phyloP scores from a whole-genome alignment of 331 rosid species.

The Malus hybrid region DNA sequence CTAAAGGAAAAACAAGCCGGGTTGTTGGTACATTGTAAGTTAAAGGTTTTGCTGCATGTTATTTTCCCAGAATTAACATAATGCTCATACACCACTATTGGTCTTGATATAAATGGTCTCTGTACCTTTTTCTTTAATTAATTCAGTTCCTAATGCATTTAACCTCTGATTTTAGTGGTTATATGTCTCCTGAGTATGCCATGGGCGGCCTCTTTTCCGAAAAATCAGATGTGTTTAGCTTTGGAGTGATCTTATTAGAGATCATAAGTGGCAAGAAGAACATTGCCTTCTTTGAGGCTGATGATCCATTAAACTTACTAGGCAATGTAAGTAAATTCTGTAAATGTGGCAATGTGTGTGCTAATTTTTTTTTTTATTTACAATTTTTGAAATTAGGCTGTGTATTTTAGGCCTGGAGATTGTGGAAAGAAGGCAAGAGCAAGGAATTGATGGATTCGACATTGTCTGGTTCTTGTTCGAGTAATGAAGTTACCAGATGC shows the following conservation, averaged over 20 bases:
- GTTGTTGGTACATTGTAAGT: slow-evolving; percentile 20
- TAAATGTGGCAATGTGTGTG: neutral
- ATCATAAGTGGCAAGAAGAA: slow-evolving; percentile 11
- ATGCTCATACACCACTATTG: too few species aligned
- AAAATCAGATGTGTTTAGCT: slow-evolving; percentile 14
- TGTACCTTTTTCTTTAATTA: too few species aligned
- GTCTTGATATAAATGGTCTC: too few species aligned
- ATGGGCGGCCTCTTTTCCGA: slow-evolving; percentile 14
- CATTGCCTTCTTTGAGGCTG: slow-evolving; percentile 8
- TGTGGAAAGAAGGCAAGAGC: slow-evolving; percentile 14
- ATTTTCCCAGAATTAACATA: neutral
- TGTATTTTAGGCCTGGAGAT: slow-evolving; percentile 8
- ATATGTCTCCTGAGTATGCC: slow-evolving; percentile 12
- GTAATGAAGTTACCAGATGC: neutral
- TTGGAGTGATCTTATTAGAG: slow-evolving; percentile 20
- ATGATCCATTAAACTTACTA: slow-evolving; percentile 8
- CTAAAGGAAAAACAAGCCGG: slow-evolving; percentile 2
- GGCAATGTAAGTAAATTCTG: slow-evolving; percentile 5
- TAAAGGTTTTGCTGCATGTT: too few species aligned
- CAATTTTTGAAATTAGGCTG: neutral
- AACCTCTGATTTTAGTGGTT: neutral
- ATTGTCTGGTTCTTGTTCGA: neutral
- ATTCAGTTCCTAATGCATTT: neutral
- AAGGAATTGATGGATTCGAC: slow-evolving; percentile 3
- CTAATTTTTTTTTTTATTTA: neutral